These are phyloP conservation scores for Lojkania enalia DNA, from an alignment of 2,329 filamentous ascomycete species.

Conservation along the genomic window DNA sequence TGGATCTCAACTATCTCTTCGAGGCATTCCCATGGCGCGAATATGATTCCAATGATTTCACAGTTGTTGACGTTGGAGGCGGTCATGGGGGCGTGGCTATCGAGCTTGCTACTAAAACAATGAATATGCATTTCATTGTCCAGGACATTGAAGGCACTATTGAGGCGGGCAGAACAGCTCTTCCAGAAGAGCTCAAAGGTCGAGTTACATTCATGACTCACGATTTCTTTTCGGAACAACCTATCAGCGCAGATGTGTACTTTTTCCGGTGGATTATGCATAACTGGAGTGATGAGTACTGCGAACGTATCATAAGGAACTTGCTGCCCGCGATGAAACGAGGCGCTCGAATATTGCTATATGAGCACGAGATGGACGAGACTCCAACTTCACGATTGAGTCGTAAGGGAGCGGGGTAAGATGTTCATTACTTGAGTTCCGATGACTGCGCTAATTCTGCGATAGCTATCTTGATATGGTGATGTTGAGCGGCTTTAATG, in stretches of 20 bases:
- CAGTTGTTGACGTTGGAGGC: slow-evolving; percentile 26
- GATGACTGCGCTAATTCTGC: too few species aligned
- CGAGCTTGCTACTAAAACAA: slow-evolving; percentile 16
- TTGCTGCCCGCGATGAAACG: slow-evolving; percentile 57
- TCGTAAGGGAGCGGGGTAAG: too few species aligned
- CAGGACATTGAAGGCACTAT: slow-evolving; percentile 22
- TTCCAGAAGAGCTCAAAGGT: slow-evolving; percentile 7
- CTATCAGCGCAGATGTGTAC: slow-evolving; percentile 38
- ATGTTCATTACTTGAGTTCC: too few species aligned
- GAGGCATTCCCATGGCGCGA: not conserved
- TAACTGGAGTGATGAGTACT: slow-evolving; percentile 44
- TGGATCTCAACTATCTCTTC: not conserved
- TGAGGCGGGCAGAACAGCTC: slow-evolving; percentile 11
- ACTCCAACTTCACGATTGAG: too few species aligned
- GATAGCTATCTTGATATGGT: not conserved
- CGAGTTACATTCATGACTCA: slow-evolving; percentile 23
- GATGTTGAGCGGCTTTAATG: not conserved
- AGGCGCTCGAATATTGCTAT: slow-evolving; percentile 51
- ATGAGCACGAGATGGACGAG: too few species aligned
- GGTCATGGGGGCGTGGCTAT: slow-evolving; percentile 19
- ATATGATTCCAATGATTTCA: slow-evolving; percentile 2
- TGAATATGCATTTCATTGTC: slow-evolving; percentile 18
- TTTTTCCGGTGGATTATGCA: slow-evolving; percentile 46
- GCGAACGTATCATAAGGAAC: slow-evolving; percentile 12
- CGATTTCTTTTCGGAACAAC: slow-evolving; percentile 24